Percentiles rank a stretch among this genome's conserved stretches.
phyloP scores from a whole-genome alignment of 169 alveolate genomes.

The Plasmodium gonderi region DNA sequence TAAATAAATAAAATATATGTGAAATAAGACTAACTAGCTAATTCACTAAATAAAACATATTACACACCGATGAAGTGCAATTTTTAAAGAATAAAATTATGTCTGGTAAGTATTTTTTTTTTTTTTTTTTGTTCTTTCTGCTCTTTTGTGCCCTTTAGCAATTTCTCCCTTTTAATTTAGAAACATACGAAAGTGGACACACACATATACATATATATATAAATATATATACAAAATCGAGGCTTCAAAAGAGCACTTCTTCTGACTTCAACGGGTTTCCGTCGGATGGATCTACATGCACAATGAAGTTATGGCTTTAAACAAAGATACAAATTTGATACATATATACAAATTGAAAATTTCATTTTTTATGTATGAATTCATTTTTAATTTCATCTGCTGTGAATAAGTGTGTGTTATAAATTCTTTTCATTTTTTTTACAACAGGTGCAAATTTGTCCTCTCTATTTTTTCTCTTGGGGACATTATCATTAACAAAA shows the following conservation, averaged over 20 bases:
- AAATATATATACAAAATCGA: too few relatives aligned
- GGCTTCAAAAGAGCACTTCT: not conserved
- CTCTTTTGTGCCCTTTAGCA: not conserved
- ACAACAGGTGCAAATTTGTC: constrained; percentile 62
- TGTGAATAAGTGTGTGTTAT: constrained; percentile 82
- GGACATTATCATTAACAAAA: constrained; percentile 38
- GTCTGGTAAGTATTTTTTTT: not conserved
- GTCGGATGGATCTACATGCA: too few relatives aligned
- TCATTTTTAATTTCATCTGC: constrained; percentile 81
- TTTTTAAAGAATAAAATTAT: not conserved
- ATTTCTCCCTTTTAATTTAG: too few relatives aligned
- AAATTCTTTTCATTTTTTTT: constrained; percentile 80
- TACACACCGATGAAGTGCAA: not conserved
- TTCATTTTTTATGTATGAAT: constrained; percentile 27
- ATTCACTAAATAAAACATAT: not conserved
- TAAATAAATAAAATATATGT: not conserved
- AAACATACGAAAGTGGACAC: not conserved
- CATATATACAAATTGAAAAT: not conserved
- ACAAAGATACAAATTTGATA: constrained; percentile 14
- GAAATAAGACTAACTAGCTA: not conserved
- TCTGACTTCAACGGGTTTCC: too few relatives aligned
- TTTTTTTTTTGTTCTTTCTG: not conserved
- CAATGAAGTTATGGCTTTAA: too few relatives aligned
- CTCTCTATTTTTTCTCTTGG: constrained; percentile 66
- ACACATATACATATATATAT: not conserved